These are phyloP conservation scores for Podospora anserina DNA, from an alignment of 495 filamentous ascomycete species.

Conservation along the genomic window DNA sequence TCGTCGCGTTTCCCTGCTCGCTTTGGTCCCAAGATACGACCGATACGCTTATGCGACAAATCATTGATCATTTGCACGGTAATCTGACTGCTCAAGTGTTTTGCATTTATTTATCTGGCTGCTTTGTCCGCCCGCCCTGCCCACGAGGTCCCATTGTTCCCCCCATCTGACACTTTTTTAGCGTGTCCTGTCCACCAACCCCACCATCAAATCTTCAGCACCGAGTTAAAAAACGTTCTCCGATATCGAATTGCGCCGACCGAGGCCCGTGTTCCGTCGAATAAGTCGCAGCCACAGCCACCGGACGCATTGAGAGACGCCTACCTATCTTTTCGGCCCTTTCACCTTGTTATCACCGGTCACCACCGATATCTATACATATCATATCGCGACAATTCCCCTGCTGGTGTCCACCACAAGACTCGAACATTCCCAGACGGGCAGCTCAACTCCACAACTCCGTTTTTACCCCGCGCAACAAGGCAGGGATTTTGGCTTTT, in stretches of 20 bases:
- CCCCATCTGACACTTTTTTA: constrained; percentile 6
- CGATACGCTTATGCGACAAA: background rate
- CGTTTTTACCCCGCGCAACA: constrained; percentile 4
- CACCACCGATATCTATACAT: background rate
- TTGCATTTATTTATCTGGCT: constrained; percentile 3
- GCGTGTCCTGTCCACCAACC: background rate
- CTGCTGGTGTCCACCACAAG: background rate
- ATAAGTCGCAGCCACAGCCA: background rate
- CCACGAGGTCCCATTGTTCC: background rate
- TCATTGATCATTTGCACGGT: constrained; percentile 5
- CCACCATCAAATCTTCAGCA: background rate
- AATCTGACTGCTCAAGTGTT: background rate
- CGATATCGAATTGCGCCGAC: constrained; percentile 1
- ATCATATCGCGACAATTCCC: background rate
- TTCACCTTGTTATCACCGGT: background rate
- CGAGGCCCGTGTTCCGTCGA: background rate
- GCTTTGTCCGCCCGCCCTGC: background rate
- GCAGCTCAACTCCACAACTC: background rate
- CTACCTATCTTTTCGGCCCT: background rate
- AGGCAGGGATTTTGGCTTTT: background rate
- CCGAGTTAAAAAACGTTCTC: background rate
- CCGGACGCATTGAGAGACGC: background rate
- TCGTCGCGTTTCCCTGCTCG: constrained; percentile 6
- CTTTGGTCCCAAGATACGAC: constrained; percentile 1
- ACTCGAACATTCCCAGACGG: background rate